phyloP scores from a whole-genome alignment of 2,329 filamentous ascomycete genomes.

The Fusarium globosum region DNA sequence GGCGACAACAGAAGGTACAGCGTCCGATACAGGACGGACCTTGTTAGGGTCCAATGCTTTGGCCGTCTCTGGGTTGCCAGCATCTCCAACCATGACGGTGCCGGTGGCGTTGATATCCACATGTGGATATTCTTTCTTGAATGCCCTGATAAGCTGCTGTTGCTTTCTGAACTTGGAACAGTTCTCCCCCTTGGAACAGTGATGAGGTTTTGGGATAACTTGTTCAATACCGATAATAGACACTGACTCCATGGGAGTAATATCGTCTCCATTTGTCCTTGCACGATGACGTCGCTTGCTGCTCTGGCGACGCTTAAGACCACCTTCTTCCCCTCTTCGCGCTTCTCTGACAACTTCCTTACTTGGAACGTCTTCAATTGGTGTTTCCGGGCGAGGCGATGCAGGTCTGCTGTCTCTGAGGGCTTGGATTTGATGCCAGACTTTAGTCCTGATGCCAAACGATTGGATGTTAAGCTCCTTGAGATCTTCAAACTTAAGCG shows the following conservation, averaged over 20 bases:
- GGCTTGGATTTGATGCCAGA: slow-evolving; percentile 83
- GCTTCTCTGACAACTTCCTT: slow-evolving; percentile 61
- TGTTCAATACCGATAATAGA: slow-evolving; percentile 95
- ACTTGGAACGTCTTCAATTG: slow-evolving; percentile 70
- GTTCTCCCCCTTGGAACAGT: slow-evolving; percentile 86
- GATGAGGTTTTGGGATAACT: slow-evolving; percentile 84
- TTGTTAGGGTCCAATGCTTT: slow-evolving; percentile 66
- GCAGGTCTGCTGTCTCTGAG: slow-evolving; percentile 68
- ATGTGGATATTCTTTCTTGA: slow-evolving; percentile 80
- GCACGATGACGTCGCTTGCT: slow-evolving; percentile 54
- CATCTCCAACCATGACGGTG: slow-evolving; percentile 81
- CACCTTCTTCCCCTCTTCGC: slow-evolving; percentile 52
- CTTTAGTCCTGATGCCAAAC: slow-evolving; percentile 81
- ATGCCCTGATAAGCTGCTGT: slow-evolving; percentile 78
- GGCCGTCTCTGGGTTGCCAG: slow-evolving; percentile 78
- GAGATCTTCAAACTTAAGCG: slow-evolving; percentile 90
- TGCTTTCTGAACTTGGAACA: slow-evolving; percentile 86
- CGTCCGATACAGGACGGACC: slow-evolving; percentile 76
- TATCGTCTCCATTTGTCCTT: slow-evolving; percentile 66
- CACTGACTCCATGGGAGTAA: slow-evolving; percentile 84
- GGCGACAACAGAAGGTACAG: slow-evolving; percentile 84
- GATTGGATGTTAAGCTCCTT: slow-evolving; percentile 84
- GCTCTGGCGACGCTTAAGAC: slow-evolving; percentile 53
- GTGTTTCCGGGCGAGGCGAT: slow-evolving; percentile 66
- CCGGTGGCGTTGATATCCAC: slow-evolving; percentile 66